Evolutionary conservation across 1,284 basidiomycete genomes (phyloP), one percentile per base, ranked within the genome.

Genomic region (Ustilago cynodontis): DNA sequence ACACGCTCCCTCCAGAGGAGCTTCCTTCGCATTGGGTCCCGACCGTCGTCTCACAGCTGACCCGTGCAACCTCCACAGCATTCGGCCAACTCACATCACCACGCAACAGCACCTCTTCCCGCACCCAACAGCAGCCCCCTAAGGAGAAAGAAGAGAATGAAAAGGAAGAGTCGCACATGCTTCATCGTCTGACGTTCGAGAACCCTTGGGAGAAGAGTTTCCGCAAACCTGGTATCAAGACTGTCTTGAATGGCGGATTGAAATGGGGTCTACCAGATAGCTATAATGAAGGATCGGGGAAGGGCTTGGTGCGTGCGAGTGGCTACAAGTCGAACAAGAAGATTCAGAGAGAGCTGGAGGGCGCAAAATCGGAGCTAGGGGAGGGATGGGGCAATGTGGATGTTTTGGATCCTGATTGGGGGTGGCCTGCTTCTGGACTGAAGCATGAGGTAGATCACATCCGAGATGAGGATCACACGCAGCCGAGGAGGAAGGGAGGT

Each of bases 181-280:
- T 81, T 6, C 71, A 69, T 1, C 65, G 70, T 0, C 53, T 82
- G 8, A 77, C 69, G 3, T 80, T 79, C 52, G 28, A 50, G 10
- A 82, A 82, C 51, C 80, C 80, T 2, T 82, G 80, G 80, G 29
- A 60, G 24, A 18, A 72, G 20, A 77, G 64, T n/a, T 82, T 78
- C 49, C 71, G 67, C 29, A 69, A 77, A 26, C 73, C 80, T 1
- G 63, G 72, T 1, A 18, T 80, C 20, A 60, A 55, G 22, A 66
- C 70, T 6, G 39, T 74, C n/a, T 55, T 75, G n/a, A 45, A 49
- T n/a, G 78, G 79, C 18, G 78, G 78, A 1, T 58, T 81, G n/a
- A 72, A 78, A 51, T 82, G 80, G 80, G 80, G 80, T 35, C 41
- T 82, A n/a, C 80, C 80, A 1, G 66, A 69, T 28, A 80, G 69